phyloP scores from a whole-genome alignment of 768 basidiomycete genomes.

The Mycena filopes region DNA sequence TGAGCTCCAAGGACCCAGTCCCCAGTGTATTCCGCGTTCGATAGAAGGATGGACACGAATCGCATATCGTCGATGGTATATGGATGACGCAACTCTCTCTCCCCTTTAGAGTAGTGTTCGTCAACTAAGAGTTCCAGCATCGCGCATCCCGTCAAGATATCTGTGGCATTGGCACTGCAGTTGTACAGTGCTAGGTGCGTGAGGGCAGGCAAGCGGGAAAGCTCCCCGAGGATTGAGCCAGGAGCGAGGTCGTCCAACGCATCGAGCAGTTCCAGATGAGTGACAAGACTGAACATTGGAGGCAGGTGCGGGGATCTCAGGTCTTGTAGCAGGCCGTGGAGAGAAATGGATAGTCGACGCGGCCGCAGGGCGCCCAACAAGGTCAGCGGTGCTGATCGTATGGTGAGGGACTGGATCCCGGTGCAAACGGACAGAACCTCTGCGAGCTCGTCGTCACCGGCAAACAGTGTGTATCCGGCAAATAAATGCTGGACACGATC shows the following conservation, averaged over 20 bases:
- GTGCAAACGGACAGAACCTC: too few species aligned
- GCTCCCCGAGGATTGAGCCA: too few species aligned
- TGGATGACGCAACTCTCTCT: not conserved
- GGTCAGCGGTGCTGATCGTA: too few species aligned
- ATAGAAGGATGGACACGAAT: not conserved
- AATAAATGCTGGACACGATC: constrained; percentile 11
- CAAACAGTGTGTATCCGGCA: not conserved
- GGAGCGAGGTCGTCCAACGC: not conserved
- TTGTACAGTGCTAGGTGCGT: constrained; percentile 6
- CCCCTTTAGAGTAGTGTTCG: too few species aligned
- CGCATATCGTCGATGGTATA: not conserved
- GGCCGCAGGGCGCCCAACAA: too few species aligned
- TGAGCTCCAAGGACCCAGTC: not conserved
- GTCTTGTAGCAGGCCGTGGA: too few species aligned
- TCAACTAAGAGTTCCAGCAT: not conserved
- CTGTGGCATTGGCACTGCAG: too few species aligned
- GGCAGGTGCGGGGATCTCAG: too few species aligned
- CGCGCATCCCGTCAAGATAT: not conserved
- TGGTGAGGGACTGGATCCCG: too few species aligned
- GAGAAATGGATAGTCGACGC: too few species aligned
- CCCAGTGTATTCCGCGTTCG: not conserved
- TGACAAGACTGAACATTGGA: constrained; percentile 1
- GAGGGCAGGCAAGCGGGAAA: constrained; percentile 5
- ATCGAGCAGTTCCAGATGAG: constrained; percentile 14
- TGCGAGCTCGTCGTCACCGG: too few species aligned